Evolutionary conservation across 1,139 yeast species (phyloP), one percentile per base, ranked within the genome.

Genomic region (Pichia norvegensis): DNA sequence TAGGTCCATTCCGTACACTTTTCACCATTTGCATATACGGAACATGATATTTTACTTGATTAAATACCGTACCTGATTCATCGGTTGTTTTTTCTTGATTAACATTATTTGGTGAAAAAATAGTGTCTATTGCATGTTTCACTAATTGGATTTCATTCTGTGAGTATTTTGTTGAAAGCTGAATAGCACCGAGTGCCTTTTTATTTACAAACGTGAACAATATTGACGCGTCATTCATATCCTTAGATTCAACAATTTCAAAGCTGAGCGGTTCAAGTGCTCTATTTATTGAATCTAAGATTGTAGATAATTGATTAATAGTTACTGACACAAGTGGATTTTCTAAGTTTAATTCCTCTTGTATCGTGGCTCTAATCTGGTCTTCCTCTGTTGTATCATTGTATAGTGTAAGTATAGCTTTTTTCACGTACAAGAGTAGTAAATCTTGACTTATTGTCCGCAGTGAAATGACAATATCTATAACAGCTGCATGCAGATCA

Each of bases 61-160:
- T 37, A 6, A 31, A 44, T 5, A 39, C 31, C 3, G 3, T 16
- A 11, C 45, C 46, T 1, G 40, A 19, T 5, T 37, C 42, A 2
- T 39, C 44, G 10, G 31, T 21, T 8, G 43, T 37, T 2, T 29
- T 14, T 14, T 41, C 29, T 11, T 38, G 31, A 13, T 36, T 27
- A 10, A 48, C 49, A 38, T 35, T 46, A 10, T 45, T 43, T 8
- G 42, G 37, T 6, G 51, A 53, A 36, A 61, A 61, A 38, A 78
- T 63, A 22, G 63, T 64, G 42, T 78, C 82, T 13, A 79, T 67
- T 17, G 78, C 56, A 29, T 61, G 61, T 52, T 77, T 77, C 36
- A 80, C 66, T 7, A 73, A 61, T 38, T 70, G 76, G 33, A 78
- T 67, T 50, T 78, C 82, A 17, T 66, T 63, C 10, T 73, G 67